Evolutionary conservation across 495 filamentous ascomycete species (phyloP), one percentile per base, ranked within the genome.

Genomic region (Aspergillus asperescens): DNA sequence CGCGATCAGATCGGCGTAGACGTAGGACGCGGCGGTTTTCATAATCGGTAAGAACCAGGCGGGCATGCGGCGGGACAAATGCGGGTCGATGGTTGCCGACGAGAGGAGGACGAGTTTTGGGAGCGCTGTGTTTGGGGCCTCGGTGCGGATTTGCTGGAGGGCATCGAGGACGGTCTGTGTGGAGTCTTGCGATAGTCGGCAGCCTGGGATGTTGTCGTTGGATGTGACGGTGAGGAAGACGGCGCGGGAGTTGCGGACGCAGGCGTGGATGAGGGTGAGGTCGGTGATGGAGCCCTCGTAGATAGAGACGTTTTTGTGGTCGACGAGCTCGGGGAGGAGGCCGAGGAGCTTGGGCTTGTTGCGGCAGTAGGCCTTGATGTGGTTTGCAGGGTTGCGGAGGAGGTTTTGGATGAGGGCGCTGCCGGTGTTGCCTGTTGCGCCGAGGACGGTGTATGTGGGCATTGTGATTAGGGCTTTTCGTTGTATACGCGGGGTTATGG

Each of bases 81-180:
- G 42, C 19, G 63, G 48, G 53, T 74, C 69, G 29, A 76, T 25
- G 7, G 65, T 66, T 5, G 58, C 58, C 7, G 74, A 75, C 10
- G 54, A 62, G 23, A 78, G 67, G 18, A 73, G 57, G 19, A 77
- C 48, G 13, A 79, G 54, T 46, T 61, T 68, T 1, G 74, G 73
- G 12, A 62, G n/a, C 1, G 10, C 27, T 48, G 18, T 44, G 19
- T 9, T 24, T 9, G 15, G 32, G 7, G 18, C 20, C 19, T 15
- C 35, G 13, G 31, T 22, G 16, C 54, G 41, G 4, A 70, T 38
- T 25, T 54, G 43, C 31, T 65, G 41, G 7, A 77, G 55, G 4
- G 71, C 68, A 0, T 48, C 38, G 23, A 77, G 47, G 12, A 77
- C 55, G 16, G 31, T 45, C 16, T 52, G 40, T 1, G 71, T 66